These are phyloP conservation scores for Leccinum imitatum DNA, from an alignment of 768 basidiomycete species.

Conservation along the genomic window DNA sequence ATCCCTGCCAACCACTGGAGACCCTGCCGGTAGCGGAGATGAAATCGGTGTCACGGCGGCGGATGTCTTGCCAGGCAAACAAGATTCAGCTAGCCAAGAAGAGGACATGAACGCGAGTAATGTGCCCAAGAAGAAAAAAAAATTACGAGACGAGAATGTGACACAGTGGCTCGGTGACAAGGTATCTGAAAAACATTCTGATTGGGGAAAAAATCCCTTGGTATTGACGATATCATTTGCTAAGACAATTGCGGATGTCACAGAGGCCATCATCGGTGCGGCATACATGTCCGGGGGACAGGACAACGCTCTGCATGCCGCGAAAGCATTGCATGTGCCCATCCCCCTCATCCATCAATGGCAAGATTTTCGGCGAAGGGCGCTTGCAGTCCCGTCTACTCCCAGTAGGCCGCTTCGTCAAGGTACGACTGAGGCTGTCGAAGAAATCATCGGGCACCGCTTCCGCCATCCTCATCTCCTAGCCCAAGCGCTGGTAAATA, in stretches of 20 bases:
- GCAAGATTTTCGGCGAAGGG: slow-evolving; percentile 63
- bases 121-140: slow-evolving; percentile 39
- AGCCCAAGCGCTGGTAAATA: slow-evolving; percentile 67
- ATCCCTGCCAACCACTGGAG: slow-evolving; percentile 11
- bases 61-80: slow-evolving; percentile 11
- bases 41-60: slow-evolving; percentile 19
- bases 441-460: slow-evolving; percentile 60
- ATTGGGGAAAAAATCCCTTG: neutral
- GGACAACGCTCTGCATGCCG: slow-evolving; percentile 60
- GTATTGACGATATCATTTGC: slow-evolving; percentile 16
- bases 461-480: slow-evolving; percentile 65
- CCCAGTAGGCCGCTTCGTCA: slow-evolving; percentile 45
- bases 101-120: slow-evolving; percentile 8
- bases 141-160: slow-evolving; percentile 39
- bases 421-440: slow-evolving; percentile 54
- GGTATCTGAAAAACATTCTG: slow-evolving; percentile 38
- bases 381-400: slow-evolving; percentile 43
- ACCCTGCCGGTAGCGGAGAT: slow-evolving; percentile 33
- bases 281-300: slow-evolving; percentile 74
- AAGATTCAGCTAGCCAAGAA: slow-evolving; percentile 13
- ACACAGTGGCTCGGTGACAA: slow-evolving; percentile 75
- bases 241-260: slow-evolving; percentile 80
- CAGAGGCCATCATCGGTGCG: slow-evolving; percentile 82
- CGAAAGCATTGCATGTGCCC: slow-evolving; percentile 64
- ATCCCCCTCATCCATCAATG: slow-evolving; percentile 64